phyloP scores from a whole-genome alignment of 768 basidiomycete species.

The Omphalotus guepiniiformis region DNA sequence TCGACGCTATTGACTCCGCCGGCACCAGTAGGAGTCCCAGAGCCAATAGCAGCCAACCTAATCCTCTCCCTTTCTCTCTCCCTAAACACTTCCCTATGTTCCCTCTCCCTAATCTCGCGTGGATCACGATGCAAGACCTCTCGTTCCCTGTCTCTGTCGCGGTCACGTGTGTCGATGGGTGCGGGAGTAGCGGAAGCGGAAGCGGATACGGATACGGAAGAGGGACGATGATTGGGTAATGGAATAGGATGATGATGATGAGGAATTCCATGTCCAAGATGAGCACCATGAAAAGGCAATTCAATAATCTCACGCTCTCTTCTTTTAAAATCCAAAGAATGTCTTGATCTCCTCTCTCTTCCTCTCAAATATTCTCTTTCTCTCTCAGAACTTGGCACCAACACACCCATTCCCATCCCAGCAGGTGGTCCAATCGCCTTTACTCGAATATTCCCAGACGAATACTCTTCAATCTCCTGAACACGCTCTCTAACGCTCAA shows the following conservation, averaged over 20 bases:
- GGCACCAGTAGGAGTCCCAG: background rate
- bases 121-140: background rate
- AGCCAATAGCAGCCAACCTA: conserved; percentile 5
- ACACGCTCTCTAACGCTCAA: background rate
- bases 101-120: conserved; percentile 13
- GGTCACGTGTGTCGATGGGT: background rate
- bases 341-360: background rate
- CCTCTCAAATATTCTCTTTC: conserved; percentile 21
- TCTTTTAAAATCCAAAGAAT: conserved; percentile 5
- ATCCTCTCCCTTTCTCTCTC: conserved; percentile 16
- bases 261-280: background rate
- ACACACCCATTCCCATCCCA: conserved; percentile 3
- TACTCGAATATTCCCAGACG: conserved; percentile 11
- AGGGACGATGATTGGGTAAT: too few species aligned
- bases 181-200: background rate
- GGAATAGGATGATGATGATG: background rate
- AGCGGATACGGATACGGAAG: too few species aligned
- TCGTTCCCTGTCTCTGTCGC: conserved; percentile 10
- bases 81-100: conserved; percentile 16
- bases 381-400: conserved; percentile 18
- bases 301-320: background rate
- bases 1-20: too few species aligned
- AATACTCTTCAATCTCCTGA: conserved; percentile 3
- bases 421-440: conserved; percentile 10
- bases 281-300: too few species aligned